Evolutionary conservation across 768 basidiomycete species (phyloP).

Genomic region (Candolleomyces efflorescens): DNA sequence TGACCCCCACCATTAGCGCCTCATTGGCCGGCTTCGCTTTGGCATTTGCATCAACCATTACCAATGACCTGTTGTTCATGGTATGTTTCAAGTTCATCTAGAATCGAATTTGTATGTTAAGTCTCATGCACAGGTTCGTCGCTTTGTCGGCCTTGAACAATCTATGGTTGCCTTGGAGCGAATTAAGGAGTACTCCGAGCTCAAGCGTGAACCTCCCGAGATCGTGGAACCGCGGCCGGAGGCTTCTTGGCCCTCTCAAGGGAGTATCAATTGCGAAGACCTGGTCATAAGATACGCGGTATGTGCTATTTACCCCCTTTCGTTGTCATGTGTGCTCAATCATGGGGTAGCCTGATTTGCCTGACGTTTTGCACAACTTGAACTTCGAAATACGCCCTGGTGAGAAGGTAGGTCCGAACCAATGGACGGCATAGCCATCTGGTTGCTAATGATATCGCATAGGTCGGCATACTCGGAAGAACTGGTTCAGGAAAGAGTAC

Average conservation of each 20-base stretch:
- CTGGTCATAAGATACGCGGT: conserved; percentile 79
- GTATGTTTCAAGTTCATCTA: conserved; percentile 21
- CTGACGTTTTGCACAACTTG: conserved; percentile 77
- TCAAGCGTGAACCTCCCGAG: conserved; percentile 75
- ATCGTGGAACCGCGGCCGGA: conserved; percentile 84
- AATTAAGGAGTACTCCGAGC: conserved; percentile 86
- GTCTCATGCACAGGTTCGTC: conserved; percentile 44
- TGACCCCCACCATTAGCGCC: conserved; percentile 70
- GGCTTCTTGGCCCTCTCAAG: conserved; percentile 71
- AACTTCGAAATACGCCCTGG: conserved; percentile 70
- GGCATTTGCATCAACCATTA: conserved; percentile 77
- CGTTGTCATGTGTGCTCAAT: not conserved
- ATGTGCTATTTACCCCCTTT: conserved; percentile 32
- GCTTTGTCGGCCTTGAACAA: conserved; percentile 87
- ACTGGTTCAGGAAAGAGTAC: conserved; percentile 81
- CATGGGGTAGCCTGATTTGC: conserved; percentile 66
- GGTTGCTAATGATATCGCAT: not conserved
- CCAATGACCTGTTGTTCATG: conserved; percentile 65
- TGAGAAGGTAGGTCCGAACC: conserved; percentile 55
- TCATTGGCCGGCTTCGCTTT: conserved; percentile 84
- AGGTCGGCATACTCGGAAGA: conserved; percentile 70
- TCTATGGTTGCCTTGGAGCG: conserved; percentile 90
- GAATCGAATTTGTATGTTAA: not conserved
- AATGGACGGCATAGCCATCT: conserved; percentile 25
- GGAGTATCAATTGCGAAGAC: conserved; percentile 66